A percentile compares a stretch with the other conserved stretches of the same genome.
Evolutionary conservation across 2,329 filamentous ascomycete genomes (phyloP).

Genomic region (Paracoccidioides brasiliensis): DNA sequence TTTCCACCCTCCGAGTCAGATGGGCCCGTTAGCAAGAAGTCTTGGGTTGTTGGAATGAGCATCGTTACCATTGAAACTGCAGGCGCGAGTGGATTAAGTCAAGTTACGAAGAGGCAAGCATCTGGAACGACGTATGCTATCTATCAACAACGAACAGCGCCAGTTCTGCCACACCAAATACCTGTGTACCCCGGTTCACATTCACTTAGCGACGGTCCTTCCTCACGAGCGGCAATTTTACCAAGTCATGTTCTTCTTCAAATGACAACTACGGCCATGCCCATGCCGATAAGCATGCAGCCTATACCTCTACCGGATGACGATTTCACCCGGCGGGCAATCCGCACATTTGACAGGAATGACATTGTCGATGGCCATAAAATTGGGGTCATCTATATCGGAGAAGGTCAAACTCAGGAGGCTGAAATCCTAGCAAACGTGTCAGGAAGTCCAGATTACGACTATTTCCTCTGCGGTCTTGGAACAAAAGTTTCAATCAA

Average conservation of each 20-base stretch:
- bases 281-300: slow-evolving; percentile 40
- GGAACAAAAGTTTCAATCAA: slow-evolving; percentile 71
- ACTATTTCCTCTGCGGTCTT: slow-evolving; percentile 67
- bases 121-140: slow-evolving; percentile 38
- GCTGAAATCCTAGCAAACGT: slow-evolving; percentile 76
- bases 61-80: slow-evolving; percentile 39
- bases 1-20: slow-evolving; percentile 30
- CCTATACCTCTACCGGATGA: slow-evolving; percentile 66
- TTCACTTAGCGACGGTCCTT: slow-evolving; percentile 23
- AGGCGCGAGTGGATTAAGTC: slow-evolving; percentile 34
- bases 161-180: slow-evolving; percentile 33
- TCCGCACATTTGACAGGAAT: slow-evolving; percentile 71
- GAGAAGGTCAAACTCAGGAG: slow-evolving; percentile 71
- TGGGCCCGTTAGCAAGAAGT: slow-evolving; percentile 32
- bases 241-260: slow-evolving; percentile 36
- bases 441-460: slow-evolving; percentile 75
- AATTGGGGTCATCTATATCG: slow-evolving; percentile 87
- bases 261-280: slow-evolving; percentile 31
- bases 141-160: slow-evolving; percentile 36
- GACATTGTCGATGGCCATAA: slow-evolving; percentile 92
- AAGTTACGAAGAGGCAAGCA: slow-evolving; percentile 39
- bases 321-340: slow-evolving; percentile 57
- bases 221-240: slow-evolving; percentile 29
- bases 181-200: slow-evolving; percentile 28
- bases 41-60: slow-evolving; percentile 40